A percentile compares a stretch with the other conserved stretches of the same genome.
Conservation (phyloP, 176 grass and related monocot genomes). For the Oryza rufipogon region DNA sequence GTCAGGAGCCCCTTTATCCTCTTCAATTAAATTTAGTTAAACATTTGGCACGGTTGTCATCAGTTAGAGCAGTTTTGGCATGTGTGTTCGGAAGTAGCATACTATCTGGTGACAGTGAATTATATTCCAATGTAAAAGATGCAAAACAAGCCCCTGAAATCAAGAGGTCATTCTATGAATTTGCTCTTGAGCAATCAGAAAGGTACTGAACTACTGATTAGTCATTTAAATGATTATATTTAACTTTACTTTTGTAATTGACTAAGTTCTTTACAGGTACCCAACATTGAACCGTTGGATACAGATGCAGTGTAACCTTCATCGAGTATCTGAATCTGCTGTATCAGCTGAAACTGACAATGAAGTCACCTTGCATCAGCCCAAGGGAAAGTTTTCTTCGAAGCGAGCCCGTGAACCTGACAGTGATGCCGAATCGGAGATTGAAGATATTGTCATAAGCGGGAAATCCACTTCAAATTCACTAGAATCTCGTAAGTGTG, state of each 20-base stretch:
- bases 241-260: constrained; percentile 36
- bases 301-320: constrained; percentile 99
- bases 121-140: constrained; percentile 57
- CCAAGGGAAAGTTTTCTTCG: constrained; percentile 63
- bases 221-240: constrained; percentile 27
- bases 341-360: constrained; percentile 58
- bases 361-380: constrained; percentile 48
- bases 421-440: constrained; percentile 74
- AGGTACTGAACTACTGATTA: constrained; percentile 51
- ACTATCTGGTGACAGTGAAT: constrained; percentile 72
- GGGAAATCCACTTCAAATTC: constrained; percentile 53
- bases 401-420: constrained; percentile 82
- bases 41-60: constrained; percentile 79
- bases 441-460: constrained; percentile 53
- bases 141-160: constrained; percentile 59
- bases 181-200: constrained; percentile 95
- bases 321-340: constrained; percentile 78
- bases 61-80: constrained; percentile 93
- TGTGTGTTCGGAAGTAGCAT: constrained; percentile 94
- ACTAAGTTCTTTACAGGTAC: constrained; percentile 61
- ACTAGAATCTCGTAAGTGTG: constrained; percentile 55
- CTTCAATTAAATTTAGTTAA: constrained; percentile 88
- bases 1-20: constrained; percentile 75
- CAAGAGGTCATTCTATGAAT: constrained; percentile 90
- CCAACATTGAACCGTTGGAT: constrained; percentile 97